Conservation (phyloP, 2,329 filamentous ascomycete species). For the Clonostachys byssicola region DNA sequence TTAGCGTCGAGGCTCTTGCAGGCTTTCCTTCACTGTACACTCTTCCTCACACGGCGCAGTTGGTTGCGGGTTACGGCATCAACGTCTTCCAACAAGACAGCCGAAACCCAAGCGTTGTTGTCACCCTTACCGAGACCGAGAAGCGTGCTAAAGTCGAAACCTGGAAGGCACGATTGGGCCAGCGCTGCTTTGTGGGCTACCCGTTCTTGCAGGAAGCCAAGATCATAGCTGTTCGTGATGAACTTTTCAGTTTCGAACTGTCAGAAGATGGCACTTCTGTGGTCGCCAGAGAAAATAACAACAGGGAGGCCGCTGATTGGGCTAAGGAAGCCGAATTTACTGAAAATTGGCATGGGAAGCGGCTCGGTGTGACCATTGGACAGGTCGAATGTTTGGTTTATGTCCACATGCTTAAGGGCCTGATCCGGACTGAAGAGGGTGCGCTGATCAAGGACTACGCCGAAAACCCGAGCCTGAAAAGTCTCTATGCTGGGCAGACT, state of each 20-base stretch:
- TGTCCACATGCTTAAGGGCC: slow-evolving; percentile 89
- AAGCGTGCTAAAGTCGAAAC: slow-evolving; percentile 63
- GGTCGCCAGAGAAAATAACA: slow-evolving; percentile 65
- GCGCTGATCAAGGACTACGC: slow-evolving; percentile 92
- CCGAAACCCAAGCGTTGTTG: slow-evolving; percentile 92
- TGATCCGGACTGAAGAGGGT: slow-evolving; percentile 86
- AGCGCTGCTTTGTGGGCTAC: slow-evolving; percentile 87
- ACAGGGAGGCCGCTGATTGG: slow-evolving; percentile 77
- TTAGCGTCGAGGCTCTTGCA: slow-evolving; percentile 79
- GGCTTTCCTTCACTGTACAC: slow-evolving; percentile 91
- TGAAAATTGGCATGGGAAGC: slow-evolving; percentile 85
- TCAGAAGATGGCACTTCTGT: slow-evolving; percentile 62
- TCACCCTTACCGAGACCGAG: slow-evolving; percentile 77
- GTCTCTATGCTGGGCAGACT: slow-evolving; percentile 85
- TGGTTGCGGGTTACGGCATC: slow-evolving; percentile 74
- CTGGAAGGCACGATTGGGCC: slow-evolving; percentile 76
- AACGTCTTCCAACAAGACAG: slow-evolving; percentile 95
- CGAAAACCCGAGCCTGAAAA: slow-evolving; percentile 78
- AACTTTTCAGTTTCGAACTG: slow-evolving; percentile 83
- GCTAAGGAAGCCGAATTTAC: slow-evolving; percentile 79
- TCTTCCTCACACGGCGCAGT: slow-evolving; percentile 73
- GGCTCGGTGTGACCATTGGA: slow-evolving; percentile 83
- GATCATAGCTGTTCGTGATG: slow-evolving; percentile 83
- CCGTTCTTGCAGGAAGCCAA: slow-evolving; percentile 94
- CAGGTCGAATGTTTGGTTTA: slow-evolving; percentile 85